Evolutionary conservation across 2,329 filamentous ascomycete species (phyloP), one percentile per base, ranked within the genome.

Genomic region (Corinectria fuckeliana): DNA sequence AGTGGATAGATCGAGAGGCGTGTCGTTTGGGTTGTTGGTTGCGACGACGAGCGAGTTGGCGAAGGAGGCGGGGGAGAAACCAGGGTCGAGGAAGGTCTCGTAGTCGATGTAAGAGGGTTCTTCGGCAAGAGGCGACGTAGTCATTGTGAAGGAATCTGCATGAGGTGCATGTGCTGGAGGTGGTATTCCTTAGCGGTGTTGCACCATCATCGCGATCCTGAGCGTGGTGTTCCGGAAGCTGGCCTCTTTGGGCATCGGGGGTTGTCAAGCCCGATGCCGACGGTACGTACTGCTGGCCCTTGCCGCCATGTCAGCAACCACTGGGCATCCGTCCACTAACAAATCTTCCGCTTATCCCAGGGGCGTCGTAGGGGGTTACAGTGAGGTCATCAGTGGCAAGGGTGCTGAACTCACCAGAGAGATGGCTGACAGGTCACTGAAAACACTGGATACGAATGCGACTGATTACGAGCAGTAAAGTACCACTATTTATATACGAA

Each of bases 71-170:
- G 94, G 86, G 20, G 89, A 91, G 80, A 99, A 99, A 62, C 85
- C 81, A 10, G 93, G 91, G 48, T 90, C 86, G 65, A 97, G 86
- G 71, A 99, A 96, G 64, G 91, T 85, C 75, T 96, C 92, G 78
- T 97, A 96, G 84, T 98, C 93, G 73, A 99, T 93, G 78, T 99
- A 99, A 8, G 92, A 95, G 38, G 88, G 84, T 58, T 90, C 88
- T 42, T 71, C 68, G 9, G 52, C 61, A 14, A 49, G 28, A 4
- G 59, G 59, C 18, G 48, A 62, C 23, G 47, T 61, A 45, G 66
- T 62, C 51, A 23, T 63, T 21, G 23, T 47, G 38, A 23, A 5
- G 14, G 9, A 6, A n/a, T 36, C 41, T 10, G 54, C 26, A 56
- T 63, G 56, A 32, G 26, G 54, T 21, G 49, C n/a, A n/a, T n/a